Evolutionary conservation across 306 rosid species (phyloP).

Genomic region (Datisca glomerata): DNA sequence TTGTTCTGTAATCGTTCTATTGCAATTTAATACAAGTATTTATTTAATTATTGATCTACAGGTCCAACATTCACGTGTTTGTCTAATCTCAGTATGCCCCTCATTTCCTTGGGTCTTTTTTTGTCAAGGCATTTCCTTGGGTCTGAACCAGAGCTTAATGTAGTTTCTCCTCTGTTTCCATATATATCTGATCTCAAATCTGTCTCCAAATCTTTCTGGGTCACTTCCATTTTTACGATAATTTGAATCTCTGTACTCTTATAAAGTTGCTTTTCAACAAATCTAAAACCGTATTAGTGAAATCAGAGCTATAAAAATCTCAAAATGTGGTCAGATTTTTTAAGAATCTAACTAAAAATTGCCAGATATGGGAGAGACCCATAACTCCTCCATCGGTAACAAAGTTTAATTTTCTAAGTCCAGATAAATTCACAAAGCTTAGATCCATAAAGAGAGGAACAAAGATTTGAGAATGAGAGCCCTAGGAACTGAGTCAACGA

Average conservation of each 20-base stretch:
- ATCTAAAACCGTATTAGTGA: not conserved
- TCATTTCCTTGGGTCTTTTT: no score
- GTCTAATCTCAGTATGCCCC: slow-evolving; percentile 85
- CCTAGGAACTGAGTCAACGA: not conserved
- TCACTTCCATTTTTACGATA: slow-evolving; percentile 35
- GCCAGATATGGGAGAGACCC: no score
- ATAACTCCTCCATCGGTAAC: no score
- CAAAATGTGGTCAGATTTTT: not conserved
- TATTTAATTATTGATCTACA: no score
- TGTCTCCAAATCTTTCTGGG: slow-evolving; percentile 49
- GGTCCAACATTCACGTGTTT: slow-evolving; percentile 23
- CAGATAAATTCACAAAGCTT: not conserved
- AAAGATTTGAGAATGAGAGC: not conserved
- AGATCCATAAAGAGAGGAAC: not conserved
- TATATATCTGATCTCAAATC: slow-evolving; percentile 53
- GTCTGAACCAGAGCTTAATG: slow-evolving; percentile 47
- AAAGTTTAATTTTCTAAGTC: no score
- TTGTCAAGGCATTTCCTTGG: no score
- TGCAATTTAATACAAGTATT: no score
- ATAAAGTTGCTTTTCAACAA: not conserved
- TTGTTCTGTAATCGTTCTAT: no score
- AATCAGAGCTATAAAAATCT: not conserved
- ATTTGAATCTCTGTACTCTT: not conserved
- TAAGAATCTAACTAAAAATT: not conserved
- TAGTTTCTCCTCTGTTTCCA: slow-evolving; percentile 31